Percentiles rank a stretch among this genome's conserved stretches.
phyloP scores from a whole-genome alignment of 257 asterid genomes.

The Penstemon eatonii region DNA sequence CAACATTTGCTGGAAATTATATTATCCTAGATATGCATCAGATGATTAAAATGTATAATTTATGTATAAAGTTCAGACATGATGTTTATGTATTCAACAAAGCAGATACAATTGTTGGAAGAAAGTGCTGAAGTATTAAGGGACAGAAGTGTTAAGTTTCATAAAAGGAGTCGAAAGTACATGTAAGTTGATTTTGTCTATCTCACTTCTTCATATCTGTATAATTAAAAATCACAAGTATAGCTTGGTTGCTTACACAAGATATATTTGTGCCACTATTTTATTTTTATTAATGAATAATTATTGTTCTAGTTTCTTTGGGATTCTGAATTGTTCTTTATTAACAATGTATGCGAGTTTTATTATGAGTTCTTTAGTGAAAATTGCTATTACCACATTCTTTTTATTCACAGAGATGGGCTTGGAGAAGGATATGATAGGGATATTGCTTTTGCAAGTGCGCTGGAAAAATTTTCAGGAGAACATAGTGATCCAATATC shows the following conservation, averaged over 20 bases:
- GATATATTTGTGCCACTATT: neutral
- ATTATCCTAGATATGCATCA: neutral
- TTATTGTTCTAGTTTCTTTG: constrained; percentile 13
- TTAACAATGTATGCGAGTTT: neutral
- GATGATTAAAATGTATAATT: constrained; percentile 12
- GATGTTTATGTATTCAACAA: constrained; percentile 30
- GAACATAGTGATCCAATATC: constrained; percentile 83
- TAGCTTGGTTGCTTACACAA: constrained; percentile 2
- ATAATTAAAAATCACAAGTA: constrained; percentile 14
- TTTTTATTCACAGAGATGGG: constrained; percentile 70
- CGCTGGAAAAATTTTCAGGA: constrained; percentile 87
- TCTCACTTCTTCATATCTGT: constrained; percentile 21
- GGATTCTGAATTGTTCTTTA: constrained; percentile 8
- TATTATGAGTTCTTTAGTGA: constrained; percentile 15
- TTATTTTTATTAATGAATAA: neutral
- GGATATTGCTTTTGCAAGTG: constrained; percentile 85
- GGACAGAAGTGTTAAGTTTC: constrained; percentile 82
- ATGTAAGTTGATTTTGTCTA: constrained; percentile 51
- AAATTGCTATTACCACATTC: neutral
- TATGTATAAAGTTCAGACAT: constrained; percentile 25
- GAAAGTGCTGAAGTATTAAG: constrained; percentile 79
- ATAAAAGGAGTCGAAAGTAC: constrained; percentile 92
- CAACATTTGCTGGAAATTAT: too few species aligned
- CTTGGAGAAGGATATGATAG: constrained; percentile 92
- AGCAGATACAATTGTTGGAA: constrained; percentile 90